Evolutionary conservation across 176 grass and related monocot species (phyloP).

Genomic region (Aegilops sharonensis): DNA sequence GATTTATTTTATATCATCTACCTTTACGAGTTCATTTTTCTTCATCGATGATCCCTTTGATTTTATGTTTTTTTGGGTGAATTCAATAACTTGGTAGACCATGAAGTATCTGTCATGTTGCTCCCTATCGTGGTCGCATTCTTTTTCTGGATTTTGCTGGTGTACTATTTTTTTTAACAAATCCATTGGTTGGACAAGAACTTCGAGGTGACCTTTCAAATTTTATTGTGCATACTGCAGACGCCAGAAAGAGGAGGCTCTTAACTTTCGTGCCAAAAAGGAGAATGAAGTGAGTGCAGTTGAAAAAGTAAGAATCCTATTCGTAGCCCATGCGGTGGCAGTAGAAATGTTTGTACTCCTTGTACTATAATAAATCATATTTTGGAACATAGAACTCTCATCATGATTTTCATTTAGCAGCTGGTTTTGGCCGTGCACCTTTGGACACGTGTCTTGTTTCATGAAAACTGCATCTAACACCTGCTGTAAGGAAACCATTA

Average conservation of each 20-base stretch:
- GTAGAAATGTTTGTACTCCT: conserved; percentile 8
- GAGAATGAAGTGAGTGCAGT: conserved; percentile 65
- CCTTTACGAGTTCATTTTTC: background rate
- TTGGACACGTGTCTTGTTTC: background rate
- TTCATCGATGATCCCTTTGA: background rate
- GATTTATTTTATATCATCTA: conserved; percentile 23
- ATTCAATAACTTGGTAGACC: conserved; percentile 7
- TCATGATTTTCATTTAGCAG: background rate
- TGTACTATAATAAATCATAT: conserved; percentile 15
- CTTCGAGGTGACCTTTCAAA: conserved; percentile 3
- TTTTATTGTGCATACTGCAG: conserved; percentile 41
- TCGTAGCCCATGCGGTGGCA: conserved; percentile 12
- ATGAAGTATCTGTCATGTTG: conserved; percentile 12
- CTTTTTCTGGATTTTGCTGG: background rate
- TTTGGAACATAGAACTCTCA: background rate
- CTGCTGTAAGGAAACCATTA: conserved; percentile 18
- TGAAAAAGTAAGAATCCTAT: conserved; percentile 66
- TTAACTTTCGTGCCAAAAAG: conserved; percentile 90
- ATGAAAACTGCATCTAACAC: conserved; percentile 11
- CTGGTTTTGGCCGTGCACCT: background rate
- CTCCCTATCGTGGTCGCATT: background rate
- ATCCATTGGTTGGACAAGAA: background rate
- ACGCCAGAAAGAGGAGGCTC: conserved; percentile 96
- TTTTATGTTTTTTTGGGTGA: conserved; percentile 6
- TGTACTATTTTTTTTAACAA: background rate